These are phyloP conservation scores for Pleurotus giganteus DNA, from an alignment of 768 basidiomycete species.

Conservation along the genomic window DNA sequence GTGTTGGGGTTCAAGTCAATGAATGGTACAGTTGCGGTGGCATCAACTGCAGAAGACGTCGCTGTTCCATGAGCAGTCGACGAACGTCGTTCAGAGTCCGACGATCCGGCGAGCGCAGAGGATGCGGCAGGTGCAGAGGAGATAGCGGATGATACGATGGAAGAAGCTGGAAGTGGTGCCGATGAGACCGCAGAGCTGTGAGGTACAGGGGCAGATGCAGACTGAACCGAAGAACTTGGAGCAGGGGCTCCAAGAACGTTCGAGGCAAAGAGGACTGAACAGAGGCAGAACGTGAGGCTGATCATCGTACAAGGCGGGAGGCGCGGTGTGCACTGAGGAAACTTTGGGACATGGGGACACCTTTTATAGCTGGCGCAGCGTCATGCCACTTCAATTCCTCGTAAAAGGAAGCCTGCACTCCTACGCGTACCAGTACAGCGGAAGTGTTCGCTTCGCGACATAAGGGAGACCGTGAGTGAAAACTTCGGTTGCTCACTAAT, in stretches of 20 bases:
- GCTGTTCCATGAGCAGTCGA: conserved; percentile 11
- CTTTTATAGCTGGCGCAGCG: conserved; percentile 11
- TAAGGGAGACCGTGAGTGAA: neutral
- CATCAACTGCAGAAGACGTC: conserved; percentile 21
- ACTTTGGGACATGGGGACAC: neutral
- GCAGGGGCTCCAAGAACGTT: conserved; percentile 26
- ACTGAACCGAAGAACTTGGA: conserved; percentile 17
- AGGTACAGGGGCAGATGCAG: conserved; percentile 13
- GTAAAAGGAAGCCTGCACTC: neutral
- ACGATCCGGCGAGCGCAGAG: neutral
- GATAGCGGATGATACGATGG: conserved; percentile 13
- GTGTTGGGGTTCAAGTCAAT: conserved; percentile 42
- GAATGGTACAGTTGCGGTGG: conserved; percentile 43
- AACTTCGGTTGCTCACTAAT: neutral
- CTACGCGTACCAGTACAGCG: neutral
- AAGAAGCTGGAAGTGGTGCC: conserved; percentile 16
- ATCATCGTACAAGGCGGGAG: conserved; percentile 27
- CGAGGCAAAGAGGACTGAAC: conserved; percentile 31
- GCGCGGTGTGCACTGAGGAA: conserved; percentile 4
- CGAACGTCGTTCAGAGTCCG: neutral
- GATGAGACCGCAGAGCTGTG: conserved; percentile 18
- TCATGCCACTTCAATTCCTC: neutral
- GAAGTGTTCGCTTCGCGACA: neutral
- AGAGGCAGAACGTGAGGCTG: conserved; percentile 31
- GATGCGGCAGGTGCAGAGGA: conserved; percentile 16